These are phyloP conservation scores for Epicoccum sorghinum DNA, from an alignment of 2,329 filamentous ascomycete species.

Conservation along the genomic window DNA sequence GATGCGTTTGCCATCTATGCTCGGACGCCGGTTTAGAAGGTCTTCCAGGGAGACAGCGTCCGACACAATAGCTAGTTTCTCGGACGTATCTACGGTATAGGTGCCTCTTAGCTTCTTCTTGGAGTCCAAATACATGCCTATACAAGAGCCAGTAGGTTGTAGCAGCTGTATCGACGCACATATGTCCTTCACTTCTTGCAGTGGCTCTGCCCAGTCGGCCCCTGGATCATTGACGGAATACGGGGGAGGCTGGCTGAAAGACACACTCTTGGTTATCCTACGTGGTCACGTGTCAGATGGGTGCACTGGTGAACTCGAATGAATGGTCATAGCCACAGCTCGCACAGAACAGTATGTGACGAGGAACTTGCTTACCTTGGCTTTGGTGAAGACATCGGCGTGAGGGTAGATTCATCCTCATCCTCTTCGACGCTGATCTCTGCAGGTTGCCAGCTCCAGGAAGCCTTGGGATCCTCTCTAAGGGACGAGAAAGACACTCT, in stretches of 20 bases:
- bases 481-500: slow-evolving; percentile 41
- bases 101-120: slow-evolving; percentile 40
- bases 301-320: not conserved
- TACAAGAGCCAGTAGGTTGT: slow-evolving; percentile 32
- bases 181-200: slow-evolving; percentile 44
- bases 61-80: slow-evolving; percentile 17
- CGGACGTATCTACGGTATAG: slow-evolving; percentile 27
- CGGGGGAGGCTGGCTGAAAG: slow-evolving; percentile 42
- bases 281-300: slow-evolving; percentile 13
- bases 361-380: slow-evolving; percentile 22
- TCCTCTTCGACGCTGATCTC: slow-evolving; percentile 37
- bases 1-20: slow-evolving; percentile 30
- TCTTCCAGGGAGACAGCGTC: slow-evolving; percentile 41
- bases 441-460: slow-evolving; percentile 43
- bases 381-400: slow-evolving; percentile 20
- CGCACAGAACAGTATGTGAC: not conserved
- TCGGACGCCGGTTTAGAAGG: slow-evolving; percentile 34
- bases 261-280: slow-evolving; percentile 42
- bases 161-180: slow-evolving; percentile 43
- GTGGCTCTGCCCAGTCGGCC: slow-evolving; percentile 7
- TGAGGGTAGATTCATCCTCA: slow-evolving; percentile 24
- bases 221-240: slow-evolving; percentile 37
- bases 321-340: not conserved
- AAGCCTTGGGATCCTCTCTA: slow-evolving; percentile 14
- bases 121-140: slow-evolving; percentile 43